Percentiles rank a stretch among this genome's conserved stretches.
These are phyloP conservation scores for Umbelopsis sp. DNA, from an alignment of 371 early-diverging fungal species.

Conservation along the genomic window DNA sequence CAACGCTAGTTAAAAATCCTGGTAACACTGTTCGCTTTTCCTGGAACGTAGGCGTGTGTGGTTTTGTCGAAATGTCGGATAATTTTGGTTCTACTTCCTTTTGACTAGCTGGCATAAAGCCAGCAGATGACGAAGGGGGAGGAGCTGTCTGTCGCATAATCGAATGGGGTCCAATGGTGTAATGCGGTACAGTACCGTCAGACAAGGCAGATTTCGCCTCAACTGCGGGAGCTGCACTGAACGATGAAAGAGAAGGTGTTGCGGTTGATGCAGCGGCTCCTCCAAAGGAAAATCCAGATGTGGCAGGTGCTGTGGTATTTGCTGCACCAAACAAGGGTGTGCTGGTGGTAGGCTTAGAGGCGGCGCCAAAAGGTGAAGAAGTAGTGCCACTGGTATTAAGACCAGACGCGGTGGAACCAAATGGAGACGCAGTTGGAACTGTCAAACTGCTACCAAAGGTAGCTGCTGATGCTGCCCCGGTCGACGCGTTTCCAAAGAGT, in stretches of 20 bases:
- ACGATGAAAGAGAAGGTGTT: background rate
- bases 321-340: background rate
- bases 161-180: constrained; percentile 11
- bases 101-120: constrained; percentile 1
- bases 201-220: background rate
- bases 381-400: background rate
- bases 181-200: constrained; percentile 6
- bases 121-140: background rate
- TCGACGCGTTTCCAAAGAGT: constrained; percentile 2
- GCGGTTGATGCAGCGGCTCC: background rate
- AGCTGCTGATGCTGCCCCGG: background rate
- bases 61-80: background rate
- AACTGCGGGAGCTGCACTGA: background rate
- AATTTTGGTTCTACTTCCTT: background rate
- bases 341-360: background rate
- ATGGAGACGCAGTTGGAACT: background rate
- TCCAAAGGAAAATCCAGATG: constrained; percentile 8
- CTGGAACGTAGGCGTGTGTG: constrained; percentile 1
- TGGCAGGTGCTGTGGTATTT: background rate
- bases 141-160: constrained; percentile 18
- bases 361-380: background rate
- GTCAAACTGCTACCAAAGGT: background rate
- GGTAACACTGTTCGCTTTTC: constrained; percentile 27
- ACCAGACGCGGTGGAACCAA: background rate
- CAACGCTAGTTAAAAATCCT: constrained; percentile 26